Conservation (phyloP, 192 early-diverging fungal genomes). For the Gigaspora rosea region DNA sequence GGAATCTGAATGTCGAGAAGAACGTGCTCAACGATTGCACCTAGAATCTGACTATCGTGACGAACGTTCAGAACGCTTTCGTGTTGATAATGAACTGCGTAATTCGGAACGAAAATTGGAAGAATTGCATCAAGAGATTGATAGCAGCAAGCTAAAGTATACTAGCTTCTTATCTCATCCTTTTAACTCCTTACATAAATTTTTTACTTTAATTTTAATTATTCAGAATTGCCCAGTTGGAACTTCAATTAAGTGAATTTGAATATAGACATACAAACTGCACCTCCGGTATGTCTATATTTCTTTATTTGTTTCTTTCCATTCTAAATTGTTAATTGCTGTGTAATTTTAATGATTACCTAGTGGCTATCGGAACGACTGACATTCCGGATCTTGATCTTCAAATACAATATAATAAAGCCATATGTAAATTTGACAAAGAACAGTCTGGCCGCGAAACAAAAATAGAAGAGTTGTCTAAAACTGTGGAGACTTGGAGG, state of each 20-base stretch:
- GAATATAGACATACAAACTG: background rate
- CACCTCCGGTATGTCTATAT: background rate
- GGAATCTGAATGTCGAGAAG: constrained; percentile 17
- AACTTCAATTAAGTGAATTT: background rate
- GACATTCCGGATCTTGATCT: constrained; percentile 15
- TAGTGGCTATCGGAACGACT: constrained; percentile 21
- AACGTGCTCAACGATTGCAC: constrained; percentile 1
- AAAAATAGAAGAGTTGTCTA: constrained; percentile 7
- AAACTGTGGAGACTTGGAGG: background rate
- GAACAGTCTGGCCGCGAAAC: background rate
- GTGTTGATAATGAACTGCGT: constrained; percentile 10
- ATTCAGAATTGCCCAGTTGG: constrained; percentile 13
- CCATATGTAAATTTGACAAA: background rate
- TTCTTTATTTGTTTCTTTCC: background rate
- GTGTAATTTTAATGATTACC: background rate
- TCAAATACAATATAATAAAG: background rate
- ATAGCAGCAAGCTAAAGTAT: constrained; percentile 6
- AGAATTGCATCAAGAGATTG: background rate
- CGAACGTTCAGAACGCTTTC: constrained; percentile 7
- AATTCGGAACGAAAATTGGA: constrained; percentile 13
- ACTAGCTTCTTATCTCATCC: background rate
- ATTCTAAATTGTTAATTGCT: background rate
- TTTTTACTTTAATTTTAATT: background rate
- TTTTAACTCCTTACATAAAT: background rate
- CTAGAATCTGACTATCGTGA: constrained; percentile 13